Evolutionary conservation across 2,329 filamentous ascomycete species (phyloP), one percentile per base, ranked within the genome.

Genomic region (Zymoseptoria brevis): DNA sequence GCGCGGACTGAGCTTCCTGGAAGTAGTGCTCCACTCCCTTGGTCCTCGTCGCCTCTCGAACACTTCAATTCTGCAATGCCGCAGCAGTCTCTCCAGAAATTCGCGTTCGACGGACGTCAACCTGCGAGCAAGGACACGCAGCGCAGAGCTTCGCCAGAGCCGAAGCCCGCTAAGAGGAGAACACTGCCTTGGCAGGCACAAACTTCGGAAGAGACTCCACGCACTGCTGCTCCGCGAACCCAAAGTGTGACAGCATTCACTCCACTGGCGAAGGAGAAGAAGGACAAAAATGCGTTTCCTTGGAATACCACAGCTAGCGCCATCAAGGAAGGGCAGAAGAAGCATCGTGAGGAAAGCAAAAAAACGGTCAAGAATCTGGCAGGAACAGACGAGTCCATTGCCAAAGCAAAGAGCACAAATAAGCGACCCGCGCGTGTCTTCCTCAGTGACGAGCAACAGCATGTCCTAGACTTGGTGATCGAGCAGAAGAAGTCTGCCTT

Each of bases 401-500:
- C 77, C 48, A 76, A 80, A 45, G 74, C 77, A 9, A 70, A 71
- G 45, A 78, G 72, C 64, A 73, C 76, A 61, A 76, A 75, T 61
- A 73, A 74, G 64, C 74, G 78, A 56, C 73, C 83, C 58, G 75
- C 83, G 24, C 75, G 81, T 8, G 81, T 95, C 8, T 86, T 87
- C 58, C 79, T 99, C 41, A 96, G 90, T 71, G 83, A 87, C 11
- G 94, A 99, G 72, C 94, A 99, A 74, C 82, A 84, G 60, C 85
- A 89, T 60, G 90, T 99, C 9, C 79, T 95, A 59, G 85, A 90
- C 52, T 79, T 96, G 19, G 93, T 99, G 8, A 82, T 90, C 7
- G 83, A 94, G 21, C 78, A 89, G 63, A 83, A 83, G 60, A 87
- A 91, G 73, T 97, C 93, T 67, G 92, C 96, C 2, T 99, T 99